Evolutionary conservation across 495 filamentous ascomycete species (phyloP), one percentile per base, ranked within the genome.

Genomic region (Geopyxis carbonaria): DNA sequence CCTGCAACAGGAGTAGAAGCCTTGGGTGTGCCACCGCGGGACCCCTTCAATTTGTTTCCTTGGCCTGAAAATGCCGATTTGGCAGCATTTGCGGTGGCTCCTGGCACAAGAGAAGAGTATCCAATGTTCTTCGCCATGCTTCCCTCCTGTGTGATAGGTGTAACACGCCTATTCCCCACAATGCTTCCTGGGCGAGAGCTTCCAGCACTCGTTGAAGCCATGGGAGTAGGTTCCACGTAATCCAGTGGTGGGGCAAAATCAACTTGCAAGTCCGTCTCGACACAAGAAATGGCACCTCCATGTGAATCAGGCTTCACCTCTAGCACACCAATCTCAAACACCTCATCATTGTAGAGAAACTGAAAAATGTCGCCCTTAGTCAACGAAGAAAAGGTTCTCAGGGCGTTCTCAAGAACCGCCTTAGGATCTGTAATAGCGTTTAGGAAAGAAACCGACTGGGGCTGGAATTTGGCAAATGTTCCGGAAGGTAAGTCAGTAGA

Each of bases 101-200:
- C 74, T 0, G 89, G 89, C 0, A 82, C 79, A 47, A 97, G 93
- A n/a, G 86, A 72, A 29, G 81, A 72, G 57, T 95, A 97, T 63
- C 94, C 94, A 62, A 97, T 93, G 11, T 83, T 70, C 53, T 92
- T 82, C 2, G 91, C 86, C 89, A 97, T 97, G 21, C 77, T 84
- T 5, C 89, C 89, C 43, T 89, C 78, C 30, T 53, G 64, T 70
- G 52, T 91, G 53, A 25, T 78, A 57, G 6, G 52, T 1, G 51
- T 55, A 14, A 50, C 38, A 3, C 34, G 20, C 15, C 63, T 62
- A 22, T 62, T 63, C 21, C 65, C 57, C 8, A 59, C 55, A 2
- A 55, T 56, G 35, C 64, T 69, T 28, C 70, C 70, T 11, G 72
- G 69, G 5, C 72, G 71, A 46, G 65, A 70, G 39, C 78, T 84